phyloP scores from a whole-genome alignment of 2,329 filamentous ascomycete genomes.

The Ceratocystis variospora region DNA sequence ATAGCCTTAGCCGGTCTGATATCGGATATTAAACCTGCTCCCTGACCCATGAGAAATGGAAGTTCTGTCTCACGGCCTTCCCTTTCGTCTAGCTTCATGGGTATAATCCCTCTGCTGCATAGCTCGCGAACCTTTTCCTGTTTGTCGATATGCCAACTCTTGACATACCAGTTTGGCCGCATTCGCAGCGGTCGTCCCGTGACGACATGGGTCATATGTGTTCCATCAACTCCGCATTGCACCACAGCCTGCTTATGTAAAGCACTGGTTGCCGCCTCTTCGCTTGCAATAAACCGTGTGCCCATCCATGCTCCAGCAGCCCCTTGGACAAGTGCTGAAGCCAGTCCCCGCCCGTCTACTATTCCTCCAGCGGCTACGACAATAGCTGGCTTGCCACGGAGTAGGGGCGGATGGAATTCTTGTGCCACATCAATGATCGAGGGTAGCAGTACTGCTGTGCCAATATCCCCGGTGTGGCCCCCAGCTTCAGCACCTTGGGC shows the following conservation, averaged over 20 bases:
- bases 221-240: slow-evolving; percentile 63
- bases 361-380: slow-evolving; percentile 87
- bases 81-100: slow-evolving; percentile 70
- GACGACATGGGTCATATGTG: slow-evolving; percentile 67
- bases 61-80: slow-evolving; percentile 69
- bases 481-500: slow-evolving; percentile 89
- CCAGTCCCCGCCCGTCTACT: slow-evolving; percentile 66
- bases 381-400: slow-evolving; percentile 57
- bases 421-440: slow-evolving; percentile 72
- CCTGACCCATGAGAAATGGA: slow-evolving; percentile 88
- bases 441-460: slow-evolving; percentile 75
- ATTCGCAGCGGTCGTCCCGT: slow-evolving; percentile 70
- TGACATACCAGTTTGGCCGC: slow-evolving; percentile 70
- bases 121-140: slow-evolving; percentile 63
- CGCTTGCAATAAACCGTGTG: slow-evolving; percentile 74
- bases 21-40: slow-evolving; percentile 61
- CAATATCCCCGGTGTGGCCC: slow-evolving; percentile 80
- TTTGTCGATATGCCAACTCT: slow-evolving; percentile 56
- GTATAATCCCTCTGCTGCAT: slow-evolving; percentile 63
- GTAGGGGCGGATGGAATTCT: slow-evolving; percentile 52
- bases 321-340: slow-evolving; percentile 73
- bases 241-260: slow-evolving; percentile 78
- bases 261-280: slow-evolving; percentile 67
- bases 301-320: slow-evolving; percentile 88
- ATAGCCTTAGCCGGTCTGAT: slow-evolving; percentile 73